phyloP scores from a whole-genome alignment of 371 early-diverging fungal genomes.

The Quaeritorhiza haematococci region DNA sequence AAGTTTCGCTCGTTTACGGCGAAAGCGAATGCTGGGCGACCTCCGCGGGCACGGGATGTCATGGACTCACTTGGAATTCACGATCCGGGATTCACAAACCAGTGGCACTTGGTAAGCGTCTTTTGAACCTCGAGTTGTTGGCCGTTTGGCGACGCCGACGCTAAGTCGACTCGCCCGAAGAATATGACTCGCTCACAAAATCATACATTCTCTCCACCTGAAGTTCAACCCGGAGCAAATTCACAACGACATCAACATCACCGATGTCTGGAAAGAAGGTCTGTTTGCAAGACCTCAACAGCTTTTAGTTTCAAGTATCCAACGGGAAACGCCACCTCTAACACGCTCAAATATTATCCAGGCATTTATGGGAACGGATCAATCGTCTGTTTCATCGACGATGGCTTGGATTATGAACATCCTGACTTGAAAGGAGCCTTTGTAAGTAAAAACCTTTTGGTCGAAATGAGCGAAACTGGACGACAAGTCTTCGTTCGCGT shows the following conservation, averaged over 20 bases:
- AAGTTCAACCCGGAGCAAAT: constrained; percentile 59
- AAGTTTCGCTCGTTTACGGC: background rate
- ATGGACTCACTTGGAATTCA: constrained; percentile 35
- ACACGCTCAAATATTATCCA: no score
- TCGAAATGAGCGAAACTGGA: no score
- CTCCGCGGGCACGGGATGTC: no score
- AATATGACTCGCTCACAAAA: background rate
- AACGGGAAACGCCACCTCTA: no score
- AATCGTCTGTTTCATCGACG: constrained; percentile 89
- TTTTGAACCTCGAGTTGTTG: no score
- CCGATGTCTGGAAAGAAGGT: constrained; percentile 81
- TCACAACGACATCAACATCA: constrained; percentile 88
- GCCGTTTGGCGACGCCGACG: background rate
- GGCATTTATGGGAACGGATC: constrained; percentile 82
- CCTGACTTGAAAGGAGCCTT: constrained; percentile 75
- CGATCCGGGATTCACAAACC: constrained; percentile 76
- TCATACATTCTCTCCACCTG: constrained; percentile 6
- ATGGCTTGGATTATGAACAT: constrained; percentile 84
- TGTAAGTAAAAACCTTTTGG: no score
- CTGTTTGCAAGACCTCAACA: no score
- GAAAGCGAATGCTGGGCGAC: no score
- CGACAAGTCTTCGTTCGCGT: no score
- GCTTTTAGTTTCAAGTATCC: no score
- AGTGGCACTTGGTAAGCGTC: constrained; percentile 78
- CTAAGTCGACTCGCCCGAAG: background rate